Evolutionary conservation across 208 protist genomes (phyloP), one percentile per base, ranked within the genome.

Genomic region (Crithidia expoeki): DNA sequence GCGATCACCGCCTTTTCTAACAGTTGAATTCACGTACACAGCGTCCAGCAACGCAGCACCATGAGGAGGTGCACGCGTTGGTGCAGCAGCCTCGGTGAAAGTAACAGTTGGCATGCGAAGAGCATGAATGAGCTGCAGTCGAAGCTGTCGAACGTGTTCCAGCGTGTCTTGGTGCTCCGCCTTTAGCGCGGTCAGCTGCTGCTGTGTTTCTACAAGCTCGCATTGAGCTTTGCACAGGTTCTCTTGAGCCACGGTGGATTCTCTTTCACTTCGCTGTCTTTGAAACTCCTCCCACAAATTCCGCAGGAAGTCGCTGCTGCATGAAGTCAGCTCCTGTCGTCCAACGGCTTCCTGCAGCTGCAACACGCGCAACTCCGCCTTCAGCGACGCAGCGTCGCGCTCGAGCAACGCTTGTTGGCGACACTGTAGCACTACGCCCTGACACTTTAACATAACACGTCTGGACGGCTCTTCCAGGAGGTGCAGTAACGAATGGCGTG

Each of bases 71-170:
- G 27, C 32, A 14, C 12, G 38, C 10, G 23, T n/a, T 30, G 47
- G 12, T 12, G 53, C 23, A 42, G 25, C 57, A 33, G 4, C 7
- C 12, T 72, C 59, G 7, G 69, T 51, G 40, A 91, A 59, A 1
- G 78, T 87, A 12, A 83, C 75, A 12, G 87, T 93, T 6, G 87
- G 87, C 67, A 86, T 71, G 46, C 77, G 75, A 32, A 93, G 61
- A 7, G 68, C 77, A 28, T 88, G 42, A 30, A 88, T 14, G 28
- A 90, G 84, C 69, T 86, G 74, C 38, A 81, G 33, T 12, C 78
- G 84, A 40, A 89, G 72, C 40, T 70, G 65, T 36, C 57, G 47
- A 52, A 58, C 50, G 42, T 72, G 61, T 49, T 73, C 60, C 28
- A 73, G 33, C 19, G 61, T 46, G 25, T 77, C 74, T 0, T 36